These are phyloP conservation scores for Apiotrichum laibachii DNA, from an alignment of 1,284 basidiomycete species.

Conservation along the genomic window DNA sequence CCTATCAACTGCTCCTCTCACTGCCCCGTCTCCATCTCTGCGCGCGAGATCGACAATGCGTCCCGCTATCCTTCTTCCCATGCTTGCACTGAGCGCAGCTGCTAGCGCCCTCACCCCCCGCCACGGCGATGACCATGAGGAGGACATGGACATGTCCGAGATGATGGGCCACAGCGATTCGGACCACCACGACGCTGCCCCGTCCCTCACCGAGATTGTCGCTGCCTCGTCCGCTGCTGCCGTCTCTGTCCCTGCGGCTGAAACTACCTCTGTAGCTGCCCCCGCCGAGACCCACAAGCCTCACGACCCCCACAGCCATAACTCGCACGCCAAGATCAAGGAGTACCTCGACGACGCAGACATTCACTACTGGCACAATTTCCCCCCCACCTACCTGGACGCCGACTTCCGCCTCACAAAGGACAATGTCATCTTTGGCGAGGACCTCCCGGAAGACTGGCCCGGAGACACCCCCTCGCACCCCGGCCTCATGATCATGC, in stretches of 20 bases:
- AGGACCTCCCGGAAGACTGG: conserved; percentile 39
- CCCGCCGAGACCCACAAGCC: background rate
- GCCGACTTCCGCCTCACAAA: conserved; percentile 40
- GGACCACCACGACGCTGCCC: background rate
- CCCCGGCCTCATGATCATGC: conserved; percentile 32
- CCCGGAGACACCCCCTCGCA: conserved; percentile 32
- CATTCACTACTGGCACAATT: conserved; percentile 40
- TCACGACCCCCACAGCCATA: conserved; percentile 26
- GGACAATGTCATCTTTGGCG: conserved; percentile 41
- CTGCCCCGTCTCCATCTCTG: background rate
- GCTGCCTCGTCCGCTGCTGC: background rate
- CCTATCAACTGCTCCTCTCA: background rate
- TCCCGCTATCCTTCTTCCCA: conserved; percentile 9
- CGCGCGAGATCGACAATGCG: conserved; percentile 14
- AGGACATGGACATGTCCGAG: conserved; percentile 8
- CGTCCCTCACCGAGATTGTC: background rate
- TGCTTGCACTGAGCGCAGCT: conserved; percentile 10
- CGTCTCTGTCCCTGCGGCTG: background rate
- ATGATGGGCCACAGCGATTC: background rate
- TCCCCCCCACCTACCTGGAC: conserved; percentile 42
- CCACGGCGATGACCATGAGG: conserved; percentile 18
- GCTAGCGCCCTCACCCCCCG: conserved; percentile 1
- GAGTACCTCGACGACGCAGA: conserved; percentile 33
- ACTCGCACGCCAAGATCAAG: conserved; percentile 32
- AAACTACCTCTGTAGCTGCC: background rate